Base-by-base conservation (phyloP, 192 early-diverging fungal species). In the Podila horticola region DNA sequence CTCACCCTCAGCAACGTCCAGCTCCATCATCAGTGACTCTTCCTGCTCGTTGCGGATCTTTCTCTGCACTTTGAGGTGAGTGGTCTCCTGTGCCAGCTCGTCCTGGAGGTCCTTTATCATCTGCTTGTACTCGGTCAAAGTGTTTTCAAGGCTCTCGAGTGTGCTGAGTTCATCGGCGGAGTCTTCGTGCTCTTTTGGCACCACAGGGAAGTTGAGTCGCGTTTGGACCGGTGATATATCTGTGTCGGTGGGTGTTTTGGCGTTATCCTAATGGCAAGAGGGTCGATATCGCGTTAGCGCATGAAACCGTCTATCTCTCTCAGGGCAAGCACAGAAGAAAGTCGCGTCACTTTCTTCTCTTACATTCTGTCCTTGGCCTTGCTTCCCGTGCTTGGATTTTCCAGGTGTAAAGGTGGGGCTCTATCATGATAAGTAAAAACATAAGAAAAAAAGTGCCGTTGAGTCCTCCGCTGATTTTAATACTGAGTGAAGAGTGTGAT, bases 121-220 rank as follows among this genome's bases (percentile, higher is more conserved):
- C 59, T 68, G 65, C 36, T 79, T 71, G 22, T 66, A 29, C 19
- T 61, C 64, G 3, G 60, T 59, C 19, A 79, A 26, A 15, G 45
- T 31, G 8, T 26, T 58, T 12, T 58, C 61, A 5, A 79, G 66
- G 3, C 64, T 29, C 19, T 36, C 38, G 9, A 72, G 3, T 33
- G 45, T 68, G 48, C 24, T 36, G 5, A 45, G 58, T 24, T 71
- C 64, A 6, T 62, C 45, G 19, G 50, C 22, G 20, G 26, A 36
- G 8, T 36, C 17, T 24, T 66, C 57, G 15, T 51, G 9, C 26
- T 62, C 38, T 12, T 15, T 45, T 67, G 30, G 12, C 1, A 38
- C 62, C 2, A 45, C 22, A 7, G 19, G 17, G 2, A 60, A 48
- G 29, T 55, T 58, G 1, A 41, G 57, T 26, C 51, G 57, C 20